Base-by-base conservation (phyloP, 2,329 filamentous ascomycete species). In the Fusarium robinianum region DNA sequence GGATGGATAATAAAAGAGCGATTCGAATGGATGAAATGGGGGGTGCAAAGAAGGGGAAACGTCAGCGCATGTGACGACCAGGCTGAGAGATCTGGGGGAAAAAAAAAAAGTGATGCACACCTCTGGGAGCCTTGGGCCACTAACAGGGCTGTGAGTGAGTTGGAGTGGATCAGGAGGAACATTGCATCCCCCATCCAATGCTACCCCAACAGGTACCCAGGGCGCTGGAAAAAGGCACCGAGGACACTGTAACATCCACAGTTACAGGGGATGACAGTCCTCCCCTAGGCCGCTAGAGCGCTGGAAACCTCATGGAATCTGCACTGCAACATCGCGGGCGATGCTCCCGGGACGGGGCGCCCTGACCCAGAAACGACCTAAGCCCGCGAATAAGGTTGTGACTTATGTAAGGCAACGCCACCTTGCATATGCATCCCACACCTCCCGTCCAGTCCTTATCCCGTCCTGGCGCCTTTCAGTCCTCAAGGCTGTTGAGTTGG, bases 21-120 rank as follows among this genome's bases (percentile, higher is more conserved):
- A 30, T 9, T 32, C 22, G 11, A 32, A 16, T 38, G 43, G 25
- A 42, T 36, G 42, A 16, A 50, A 46, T 43, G 36, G 38, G 47
- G 35, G 53, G 36, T 53, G 8, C 6, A 27, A 14, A 57, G 45
- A 56, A 58, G 58, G 60, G 53, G 54, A 46, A 57, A 47, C 50
- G 54, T 46, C 40, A 53, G 63, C 51, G 46, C 65, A 67, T 67
- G 62, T 67, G 65, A 67, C 60, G 62, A 38, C 51, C 49, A 52
- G 46, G 48, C 41, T 55, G 53, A 48, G 34, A 14, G 50, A 51
- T 58, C 57, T 55, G 57, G 63, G 53, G 57, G 38, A 63, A 56
- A 60, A 46, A 46, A 60, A 52, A 46, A 46, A 52, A 51, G 54
- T 52, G 49, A 56, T 59, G 56, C 33, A 57, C 48, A 46, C 40